Evolutionary conservation across 2,329 filamentous ascomycete genomes (phyloP).

Genomic region (Aaosphaeria arxii): DNA sequence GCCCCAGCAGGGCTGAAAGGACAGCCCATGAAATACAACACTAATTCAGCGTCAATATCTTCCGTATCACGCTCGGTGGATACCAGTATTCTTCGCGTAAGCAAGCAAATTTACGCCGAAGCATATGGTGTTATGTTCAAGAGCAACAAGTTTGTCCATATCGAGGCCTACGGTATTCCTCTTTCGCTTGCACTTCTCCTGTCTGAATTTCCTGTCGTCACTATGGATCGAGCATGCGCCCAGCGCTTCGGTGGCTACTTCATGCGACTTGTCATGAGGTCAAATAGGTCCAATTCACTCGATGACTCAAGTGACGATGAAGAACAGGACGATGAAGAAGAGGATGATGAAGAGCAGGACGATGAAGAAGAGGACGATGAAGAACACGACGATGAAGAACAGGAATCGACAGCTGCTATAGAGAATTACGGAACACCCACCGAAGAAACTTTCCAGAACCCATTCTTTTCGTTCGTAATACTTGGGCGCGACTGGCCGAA

Average conservation of each 20-base stretch:
- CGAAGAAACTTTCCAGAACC: not conserved
- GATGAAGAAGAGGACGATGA: not conserved
- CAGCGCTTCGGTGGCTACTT: not conserved
- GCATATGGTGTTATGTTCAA: slow-evolving; percentile 18
- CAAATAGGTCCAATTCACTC: not conserved
- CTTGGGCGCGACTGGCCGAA: not conserved
- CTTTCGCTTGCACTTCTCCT: not conserved
- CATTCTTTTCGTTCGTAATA: not conserved
- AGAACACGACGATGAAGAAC: not conserved
- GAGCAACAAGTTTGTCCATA: slow-evolving; percentile 10
- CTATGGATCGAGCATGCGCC: not conserved
- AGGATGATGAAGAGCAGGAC: not conserved
- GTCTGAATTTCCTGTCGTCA: not conserved
- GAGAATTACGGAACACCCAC: not conserved
- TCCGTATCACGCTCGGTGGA: not conserved
- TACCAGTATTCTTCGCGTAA: slow-evolving; percentile 11
- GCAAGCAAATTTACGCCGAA: slow-evolving; percentile 11
- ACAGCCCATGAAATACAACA: no score
- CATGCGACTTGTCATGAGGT: not conserved
- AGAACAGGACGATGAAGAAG: no score
- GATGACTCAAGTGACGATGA: no score
- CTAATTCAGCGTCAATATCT: not conserved
- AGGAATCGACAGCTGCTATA: not conserved
- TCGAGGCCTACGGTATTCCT: not conserved
- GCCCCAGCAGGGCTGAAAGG: not conserved